Base-by-base conservation (phyloP, 208 protist genomes). In the Trypanosoma brucei region DNA sequence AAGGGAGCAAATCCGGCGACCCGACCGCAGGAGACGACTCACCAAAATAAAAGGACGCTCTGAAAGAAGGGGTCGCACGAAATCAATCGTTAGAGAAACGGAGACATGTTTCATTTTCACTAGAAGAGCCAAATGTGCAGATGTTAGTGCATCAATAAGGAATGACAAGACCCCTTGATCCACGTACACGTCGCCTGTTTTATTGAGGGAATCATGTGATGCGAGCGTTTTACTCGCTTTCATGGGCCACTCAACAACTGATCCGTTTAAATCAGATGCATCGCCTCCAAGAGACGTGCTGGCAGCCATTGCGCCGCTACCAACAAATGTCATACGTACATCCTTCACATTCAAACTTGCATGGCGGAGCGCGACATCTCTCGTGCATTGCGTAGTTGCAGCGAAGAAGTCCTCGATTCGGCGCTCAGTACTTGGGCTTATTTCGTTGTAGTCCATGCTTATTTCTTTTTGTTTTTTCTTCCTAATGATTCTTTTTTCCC, bases 91-190 rank as follows among this genome's bases (percentile, higher is more conserved):
- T 9, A 69, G 38, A n/a, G 63, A 62, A 36, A 62, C 45, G 3
- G 63, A 69, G 2, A 69, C 55, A 49, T 69, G 63, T 38, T 35
- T n/a, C 6, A 31, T 14, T 1, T 36, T 55, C 30, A 55, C 62
- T 22, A 55, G 22, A 34, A 62, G 22, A 34, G 55, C 48, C 48
- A 69, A 30, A 45, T 69, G 63, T 8, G 46, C 34, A 13, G 63
- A 69, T 45, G 63, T 69, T 14, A 69, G 48, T 46, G 63, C 38
- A 40, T 69, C 63, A 36, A 69, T 51, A 35, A 69, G 4, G 62
- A 69, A 69, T 8, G 54, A 62, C 36, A 69, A 11, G 46, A 56
- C 38, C 8, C 48, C 55, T 48, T 55, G 37, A 40, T 60, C 55
- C 39, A 69, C 55, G 30, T 36, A 30, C 48, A n/a, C 50, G 14